Percentiles rank a stretch among this genome's conserved stretches.
phyloP scores from a whole-genome alignment of 805 yeast genomes.

The Metschnikowia baotianmanensis region DNA sequence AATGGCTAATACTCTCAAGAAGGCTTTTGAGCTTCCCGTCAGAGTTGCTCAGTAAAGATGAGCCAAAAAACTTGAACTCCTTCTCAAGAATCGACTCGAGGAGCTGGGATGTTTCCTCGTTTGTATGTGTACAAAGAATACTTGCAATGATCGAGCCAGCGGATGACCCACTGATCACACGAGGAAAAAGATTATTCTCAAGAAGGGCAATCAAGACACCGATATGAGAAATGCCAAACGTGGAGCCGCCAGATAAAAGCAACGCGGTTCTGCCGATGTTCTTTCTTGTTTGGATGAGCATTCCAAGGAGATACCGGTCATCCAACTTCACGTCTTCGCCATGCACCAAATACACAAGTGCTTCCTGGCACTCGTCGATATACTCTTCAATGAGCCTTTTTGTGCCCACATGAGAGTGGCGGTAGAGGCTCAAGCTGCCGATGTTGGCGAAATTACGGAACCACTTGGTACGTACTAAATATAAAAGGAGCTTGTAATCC shows the following conservation, averaged over 20 bases:
- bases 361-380: slow-evolving; percentile 65
- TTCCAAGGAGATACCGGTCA: slow-evolving; percentile 68
- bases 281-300: slow-evolving; percentile 82
- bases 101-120: slow-evolving; percentile 61
- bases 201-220: slow-evolving; percentile 84
- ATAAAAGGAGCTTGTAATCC: slow-evolving; percentile 62
- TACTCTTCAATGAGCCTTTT: slow-evolving; percentile 81
- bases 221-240: slow-evolving; percentile 88
- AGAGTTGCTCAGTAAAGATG: slow-evolving; percentile 21
- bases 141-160: slow-evolving; percentile 96
- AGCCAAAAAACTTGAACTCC: slow-evolving; percentile 50
- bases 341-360: slow-evolving; percentile 40
- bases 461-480: slow-evolving; percentile 81
- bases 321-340: slow-evolving; percentile 48
- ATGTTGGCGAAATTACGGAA: slow-evolving; percentile 82
- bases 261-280: slow-evolving; percentile 93
- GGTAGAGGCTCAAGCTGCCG: slow-evolving; percentile 75
- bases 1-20: slow-evolving; percentile 41
- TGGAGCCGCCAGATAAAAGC: slow-evolving; percentile 94
- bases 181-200: slow-evolving; percentile 74
- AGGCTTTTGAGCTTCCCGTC: slow-evolving; percentile 52
- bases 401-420: slow-evolving; percentile 82
- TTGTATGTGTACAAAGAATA: slow-evolving; percentile 75
- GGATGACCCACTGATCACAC: slow-evolving; percentile 88
- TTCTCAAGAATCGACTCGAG: slow-evolving; percentile 61